Evolutionary conservation across 2,329 filamentous ascomycete genomes (phyloP), one percentile per base, ranked within the genome.

Genomic region (Plectosphaerella cucumerina): DNA sequence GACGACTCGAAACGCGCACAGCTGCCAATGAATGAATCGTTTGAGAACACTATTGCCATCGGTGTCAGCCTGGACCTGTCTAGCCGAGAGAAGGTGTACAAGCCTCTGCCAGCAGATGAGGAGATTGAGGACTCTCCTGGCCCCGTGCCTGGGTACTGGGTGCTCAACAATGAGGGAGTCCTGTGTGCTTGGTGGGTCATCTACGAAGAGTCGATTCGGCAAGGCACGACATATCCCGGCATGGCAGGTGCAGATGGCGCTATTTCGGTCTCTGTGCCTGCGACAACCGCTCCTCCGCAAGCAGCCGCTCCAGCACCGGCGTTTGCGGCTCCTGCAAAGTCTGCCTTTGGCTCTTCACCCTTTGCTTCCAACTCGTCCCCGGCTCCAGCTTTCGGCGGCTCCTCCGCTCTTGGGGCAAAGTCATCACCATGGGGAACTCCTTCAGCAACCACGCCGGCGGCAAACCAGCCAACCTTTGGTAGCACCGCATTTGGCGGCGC

Each of bases 151-250:
- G 90, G 86, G 11, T 76, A 96, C 41, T 86, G 94, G 77, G 79
- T 90, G 26, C 74, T 99, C 15, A 97, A 95, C 53, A 86, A 96
- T 58, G 90, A 97, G 62, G 94, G 94, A 56, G 72, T 96, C 10
- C 74, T 99, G 15, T 84, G 83, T 44, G 80, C 85, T 12, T 99
- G 93, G 91, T 97, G 93, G 90, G 71, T 97, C 42, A 81, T 97
- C 18, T 97, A 97, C 70, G 83, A 87, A 34, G 90, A 95, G 41
- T 91, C 93, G 2, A 85, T 99, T 54, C 82, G 86, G 53, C 76
- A 86, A 59, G 85, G 85, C 4, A 83, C 82, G 6, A 81, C 82
- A 1, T 97, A 91, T 65, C 80, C 86, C 39, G 89, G 87, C 5
- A 74, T 97, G 56, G 72, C 77, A 39, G 72, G 70, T 43, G 73